Conservation (phyloP, 2,329 filamentous ascomycete species). For the Fusarium falciforme region DNA sequence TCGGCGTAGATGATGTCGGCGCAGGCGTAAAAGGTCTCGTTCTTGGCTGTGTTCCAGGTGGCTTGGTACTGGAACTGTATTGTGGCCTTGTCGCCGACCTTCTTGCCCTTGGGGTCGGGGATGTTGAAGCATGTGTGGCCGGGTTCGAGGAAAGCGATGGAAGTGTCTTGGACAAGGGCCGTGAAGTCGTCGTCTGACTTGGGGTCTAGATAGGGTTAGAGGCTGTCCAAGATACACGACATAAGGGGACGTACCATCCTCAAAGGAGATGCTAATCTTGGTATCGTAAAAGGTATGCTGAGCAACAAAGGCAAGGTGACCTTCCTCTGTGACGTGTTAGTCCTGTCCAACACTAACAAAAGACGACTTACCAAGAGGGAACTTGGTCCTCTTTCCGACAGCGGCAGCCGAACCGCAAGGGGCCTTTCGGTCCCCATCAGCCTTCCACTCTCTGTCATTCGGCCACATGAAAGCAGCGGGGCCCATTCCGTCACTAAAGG, state of each 20-base stretch:
- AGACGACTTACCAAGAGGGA: not conserved
- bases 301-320: not conserved
- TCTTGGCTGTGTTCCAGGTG: not conserved
- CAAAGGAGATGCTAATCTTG: not conserved
- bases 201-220: not conserved
- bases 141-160: not conserved
- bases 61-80: not conserved
- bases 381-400: slow-evolving; percentile 5
- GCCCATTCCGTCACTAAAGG: slow-evolving; percentile 10
- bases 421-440: slow-evolving; percentile 4
- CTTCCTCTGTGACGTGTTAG: not conserved
- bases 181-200: not conserved
- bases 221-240: not conserved
- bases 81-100: not conserved
- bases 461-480: slow-evolving; percentile 17
- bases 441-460: slow-evolving; percentile 10
- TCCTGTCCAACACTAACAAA: not conserved
- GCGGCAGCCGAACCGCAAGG: slow-evolving; percentile 6
- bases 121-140: not conserved
- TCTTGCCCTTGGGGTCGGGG: not conserved
- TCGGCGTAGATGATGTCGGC: not conserved
- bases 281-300: not conserved
- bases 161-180: not conserved
- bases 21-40: not conserved
- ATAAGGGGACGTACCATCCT: not conserved